Base-by-base conservation (phyloP, 208 protist genomes). In the Leishmania martiniquensis region DNA sequence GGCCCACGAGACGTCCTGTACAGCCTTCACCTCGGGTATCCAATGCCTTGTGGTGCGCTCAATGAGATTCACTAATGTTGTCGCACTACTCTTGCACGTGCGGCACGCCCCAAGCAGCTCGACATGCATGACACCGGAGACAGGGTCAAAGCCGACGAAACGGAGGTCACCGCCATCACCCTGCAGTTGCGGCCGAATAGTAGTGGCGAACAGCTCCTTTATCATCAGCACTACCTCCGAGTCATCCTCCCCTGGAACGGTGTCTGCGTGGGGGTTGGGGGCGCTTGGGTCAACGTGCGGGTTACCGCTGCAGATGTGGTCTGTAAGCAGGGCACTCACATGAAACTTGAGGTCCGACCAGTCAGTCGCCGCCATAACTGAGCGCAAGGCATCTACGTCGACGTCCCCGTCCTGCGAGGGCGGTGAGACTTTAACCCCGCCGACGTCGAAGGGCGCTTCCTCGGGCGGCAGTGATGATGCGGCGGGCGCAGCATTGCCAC, bases 131-230 rank as follows among this genome's bases (percentile, higher is more conserved):
- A 89, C 85, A 12, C 87, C 91, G 6, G 62, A 55, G 17, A 81
- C 82, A 6, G 72, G 79, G 44, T 93, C 88, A 65, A 97, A 94
- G 34, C 87, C 57, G 13, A 95, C 77, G 82, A 96, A 95, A 42
- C 93, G 90, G 77, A 98, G 94, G 76, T 98, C 95, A 45, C 96
- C 96, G 45, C 96, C 96, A 77, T 98, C 96, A 44, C 93, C 87
- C 75, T 98, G 95, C 69, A 98, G 87, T 84, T 96, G 87, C 25
- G 96, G 95, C 47, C 95, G 90, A 32, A 98, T 94, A 25, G 82
- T 91, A 52, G 83, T 94, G 15, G 85, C 83, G 32, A 98, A 84
- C 42, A 98, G 90, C 85, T 98, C 95, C 84, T 98, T 98, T 42
- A 98, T 89, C 80, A 95, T 92, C 57, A 95, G 77, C 79, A 98